A percentile compares a stretch with the other conserved stretches of the same genome.
These are phyloP conservation scores for Gautieria morchelliformis DNA, from an alignment of 768 basidiomycete species.

Conservation along the genomic window DNA sequence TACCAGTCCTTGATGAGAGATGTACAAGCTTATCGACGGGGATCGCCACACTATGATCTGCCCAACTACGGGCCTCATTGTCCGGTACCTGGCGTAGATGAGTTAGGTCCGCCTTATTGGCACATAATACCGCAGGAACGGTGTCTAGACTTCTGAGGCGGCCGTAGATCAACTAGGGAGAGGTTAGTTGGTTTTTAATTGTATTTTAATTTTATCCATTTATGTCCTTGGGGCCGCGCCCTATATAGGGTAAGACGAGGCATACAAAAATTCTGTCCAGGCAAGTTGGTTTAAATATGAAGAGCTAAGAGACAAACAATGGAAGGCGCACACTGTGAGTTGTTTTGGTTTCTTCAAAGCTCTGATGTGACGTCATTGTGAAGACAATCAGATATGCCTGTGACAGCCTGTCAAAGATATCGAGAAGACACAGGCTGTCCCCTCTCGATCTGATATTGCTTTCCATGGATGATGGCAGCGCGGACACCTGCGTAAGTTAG, in stretches of 20 bases:
- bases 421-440: background rate
- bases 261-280: no score
- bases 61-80: background rate
- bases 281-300: background rate
- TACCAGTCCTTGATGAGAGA: background rate
- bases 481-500: background rate
- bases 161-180: background rate
- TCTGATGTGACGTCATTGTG: background rate
- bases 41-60: background rate
- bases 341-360: background rate
- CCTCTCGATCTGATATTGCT: background rate
- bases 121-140: background rate
- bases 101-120: background rate
- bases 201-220: no score
- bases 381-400: background rate
- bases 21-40: background rate
- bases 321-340: background rate
- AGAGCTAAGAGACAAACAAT: background rate
- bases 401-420: slow-evolving; percentile 5
- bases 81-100: background rate
- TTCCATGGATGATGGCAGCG: background rate
- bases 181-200: background rate
- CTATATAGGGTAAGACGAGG: no score
- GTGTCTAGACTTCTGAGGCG: background rate
- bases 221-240: no score